Evolutionary conservation across 2,329 filamentous ascomycete genomes (phyloP).

Genomic region (Penicillium capsulatum): DNA sequence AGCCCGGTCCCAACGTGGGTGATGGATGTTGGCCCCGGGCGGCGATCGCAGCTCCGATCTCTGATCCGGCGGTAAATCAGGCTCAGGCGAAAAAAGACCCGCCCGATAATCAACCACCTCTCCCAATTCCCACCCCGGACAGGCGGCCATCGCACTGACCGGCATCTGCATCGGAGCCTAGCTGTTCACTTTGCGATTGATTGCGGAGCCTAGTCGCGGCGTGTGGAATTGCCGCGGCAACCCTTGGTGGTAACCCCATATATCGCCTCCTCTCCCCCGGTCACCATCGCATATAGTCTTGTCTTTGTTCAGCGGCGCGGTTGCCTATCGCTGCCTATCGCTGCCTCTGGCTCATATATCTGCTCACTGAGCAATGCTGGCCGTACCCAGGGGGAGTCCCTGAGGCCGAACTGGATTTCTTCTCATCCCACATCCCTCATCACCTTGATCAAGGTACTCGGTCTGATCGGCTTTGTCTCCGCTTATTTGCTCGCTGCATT

Average conservation of each 20-base stretch:
- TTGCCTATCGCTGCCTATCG: neutral
- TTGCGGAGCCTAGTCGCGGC: slow-evolving; percentile 12
- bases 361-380: slow-evolving; percentile 21
- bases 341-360: neutral
- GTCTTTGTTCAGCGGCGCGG: too few relatives aligned
- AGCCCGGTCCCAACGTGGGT: too few relatives aligned
- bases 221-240: slow-evolving; percentile 12
- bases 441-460: neutral
- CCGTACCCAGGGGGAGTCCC: slow-evolving; percentile 16
- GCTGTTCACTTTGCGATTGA: neutral
- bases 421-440: slow-evolving; percentile 1
- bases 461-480: slow-evolving; percentile 1
- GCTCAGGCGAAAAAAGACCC: slow-evolving; percentile 18
- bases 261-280: neutral
- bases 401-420: slow-evolving; percentile 16
- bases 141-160: too few relatives aligned
- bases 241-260: slow-evolving; percentile 8
- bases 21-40: neutral
- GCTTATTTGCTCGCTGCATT: slow-evolving; percentile 3
- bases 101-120: slow-evolving; percentile 14
- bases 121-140: neutral
- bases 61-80: slow-evolving; percentile 24
- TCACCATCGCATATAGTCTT: too few relatives aligned
- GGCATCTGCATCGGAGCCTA: too few relatives aligned
- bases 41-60: slow-evolving; percentile 12